Evolutionary conservation across 1,284 basidiomycete genomes (phyloP).

Genomic region (Mrakiaceae sp.): DNA sequence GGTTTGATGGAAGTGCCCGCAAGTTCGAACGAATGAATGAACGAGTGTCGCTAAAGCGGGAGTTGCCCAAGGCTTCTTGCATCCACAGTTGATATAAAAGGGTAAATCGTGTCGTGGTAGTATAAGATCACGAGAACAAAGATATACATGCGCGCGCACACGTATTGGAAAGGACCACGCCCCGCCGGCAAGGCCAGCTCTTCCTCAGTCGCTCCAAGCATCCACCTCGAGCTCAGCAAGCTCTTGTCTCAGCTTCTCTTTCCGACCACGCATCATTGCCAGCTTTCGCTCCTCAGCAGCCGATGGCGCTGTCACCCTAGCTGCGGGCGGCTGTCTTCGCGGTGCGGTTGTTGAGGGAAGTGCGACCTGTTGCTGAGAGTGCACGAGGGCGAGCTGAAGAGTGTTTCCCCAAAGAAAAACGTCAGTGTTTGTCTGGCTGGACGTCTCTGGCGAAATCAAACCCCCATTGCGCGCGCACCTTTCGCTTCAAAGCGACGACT

Average conservation of each 20-base stretch:
- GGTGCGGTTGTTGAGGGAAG: not conserved
- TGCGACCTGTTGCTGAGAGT: not conserved
- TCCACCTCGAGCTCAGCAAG: constrained; percentile 5
- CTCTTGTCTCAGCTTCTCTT: constrained; percentile 9
- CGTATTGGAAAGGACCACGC: too few relatives aligned
- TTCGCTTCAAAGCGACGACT: constrained; percentile 7
- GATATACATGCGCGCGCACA: too few relatives aligned
- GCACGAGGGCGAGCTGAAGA: not conserved
- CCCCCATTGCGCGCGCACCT: not conserved
- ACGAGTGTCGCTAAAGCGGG: too few relatives aligned
- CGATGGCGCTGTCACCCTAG: not conserved
- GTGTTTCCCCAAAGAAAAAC: not conserved
- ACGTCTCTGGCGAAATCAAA: not conserved
- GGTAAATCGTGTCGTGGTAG: too few relatives aligned
- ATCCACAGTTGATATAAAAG: too few relatives aligned
- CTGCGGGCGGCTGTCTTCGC: too few relatives aligned
- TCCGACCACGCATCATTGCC: constrained; percentile 8
- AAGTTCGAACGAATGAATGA: too few relatives aligned
- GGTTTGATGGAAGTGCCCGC: too few relatives aligned
- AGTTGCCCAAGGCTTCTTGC: too few relatives aligned
- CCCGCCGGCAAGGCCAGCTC: too few relatives aligned
- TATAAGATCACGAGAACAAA: too few relatives aligned
- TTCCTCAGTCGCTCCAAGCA: not conserved
- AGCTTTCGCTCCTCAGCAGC: constrained; percentile 12
- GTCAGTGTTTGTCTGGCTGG: not conserved